Base-by-base conservation (phyloP, 805 yeast species). In the Myxozyma monticola region DNA sequence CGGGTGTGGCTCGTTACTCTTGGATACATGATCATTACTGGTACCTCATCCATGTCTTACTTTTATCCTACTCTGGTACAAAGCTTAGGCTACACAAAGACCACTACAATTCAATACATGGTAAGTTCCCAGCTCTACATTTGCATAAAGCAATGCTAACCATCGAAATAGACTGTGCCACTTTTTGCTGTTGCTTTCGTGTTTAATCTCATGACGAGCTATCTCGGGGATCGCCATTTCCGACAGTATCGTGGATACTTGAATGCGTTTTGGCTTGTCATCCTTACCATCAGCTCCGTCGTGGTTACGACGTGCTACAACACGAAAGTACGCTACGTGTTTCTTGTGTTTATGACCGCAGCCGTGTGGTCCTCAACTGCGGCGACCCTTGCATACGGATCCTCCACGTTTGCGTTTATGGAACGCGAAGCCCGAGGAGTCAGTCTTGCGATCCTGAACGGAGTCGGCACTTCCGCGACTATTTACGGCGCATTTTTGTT, bases 251-350 rank as follows among this genome's bases (percentile, higher is more conserved):
- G 66, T n/a, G 81, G 82, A 4, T 61, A 77, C 48, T 15, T 66
- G 2, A 46, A 75, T 1, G 64, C 82, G 1, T 60, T 78, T n/a
- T n/a, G n/a, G n/a, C n/a, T n/a, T n/a, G n/a, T n/a, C 57, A 56
- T 69, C 5, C 72, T 81, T 0, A 78, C 76, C 61, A 72, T 75
- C 37, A 72, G 80, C 18, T 72, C 79, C 1, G 77, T 75, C 21
- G 65, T 80, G 2, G 72, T 81, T 0, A 65, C 76, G 43, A n/a
- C n/a, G n/a, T n/a, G n/a, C n/a, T 74, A 76, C 47, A 75, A 77
- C 1, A 83, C 79, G 4, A 81, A 82, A 4, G 68, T 84, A 46
- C 79, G 78, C 59, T 75, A 79, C 54, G 76, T 82, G 12, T 78
- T 80, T 81, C 37, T 56, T 45, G 66, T 78, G 39, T 74, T 80